Evolutionary conservation across 345 rosid genomes (phyloP).

Genomic region (Populus pruinosa): DNA sequence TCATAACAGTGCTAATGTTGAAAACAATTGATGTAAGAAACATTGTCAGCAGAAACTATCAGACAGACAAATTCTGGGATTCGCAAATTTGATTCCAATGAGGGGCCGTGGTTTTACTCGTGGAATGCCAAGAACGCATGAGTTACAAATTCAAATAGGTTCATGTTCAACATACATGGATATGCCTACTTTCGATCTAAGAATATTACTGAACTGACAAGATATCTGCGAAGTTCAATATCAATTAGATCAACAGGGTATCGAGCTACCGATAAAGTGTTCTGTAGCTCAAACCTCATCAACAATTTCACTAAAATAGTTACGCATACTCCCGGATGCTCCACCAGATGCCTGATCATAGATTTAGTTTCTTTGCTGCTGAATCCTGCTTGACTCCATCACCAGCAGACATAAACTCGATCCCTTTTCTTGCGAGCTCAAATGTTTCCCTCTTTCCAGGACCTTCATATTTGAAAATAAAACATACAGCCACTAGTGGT

Average conservation of each 20-base stretch:
- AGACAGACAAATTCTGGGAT: neutral
- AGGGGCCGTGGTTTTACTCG: neutral
- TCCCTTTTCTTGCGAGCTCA: constrained; percentile 54
- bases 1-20: neutral
- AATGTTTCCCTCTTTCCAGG: constrained; percentile 61
- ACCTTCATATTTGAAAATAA: constrained; percentile 33
- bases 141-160: neutral
- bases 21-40: neutral
- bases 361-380: constrained; percentile 34
- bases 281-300: neutral
- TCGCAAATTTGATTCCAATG: neutral
- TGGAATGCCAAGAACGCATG: neutral
- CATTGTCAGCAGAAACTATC: neutral
- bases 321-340: neutral
- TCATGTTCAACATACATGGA: neutral
- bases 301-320: neutral
- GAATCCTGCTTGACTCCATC: constrained; percentile 59
- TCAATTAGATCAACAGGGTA: neutral
- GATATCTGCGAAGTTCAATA: neutral
- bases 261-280: neutral
- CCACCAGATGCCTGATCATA: too few relatives aligned
- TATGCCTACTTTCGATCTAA: neutral
- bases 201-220: neutral
- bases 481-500: constrained; percentile 7
- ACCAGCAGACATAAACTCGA: constrained; percentile 66